Evolutionary conservation across 1,284 basidiomycete genomes (phyloP), one percentile per base, ranked within the genome.

Genomic region (Agaricales sp.): DNA sequence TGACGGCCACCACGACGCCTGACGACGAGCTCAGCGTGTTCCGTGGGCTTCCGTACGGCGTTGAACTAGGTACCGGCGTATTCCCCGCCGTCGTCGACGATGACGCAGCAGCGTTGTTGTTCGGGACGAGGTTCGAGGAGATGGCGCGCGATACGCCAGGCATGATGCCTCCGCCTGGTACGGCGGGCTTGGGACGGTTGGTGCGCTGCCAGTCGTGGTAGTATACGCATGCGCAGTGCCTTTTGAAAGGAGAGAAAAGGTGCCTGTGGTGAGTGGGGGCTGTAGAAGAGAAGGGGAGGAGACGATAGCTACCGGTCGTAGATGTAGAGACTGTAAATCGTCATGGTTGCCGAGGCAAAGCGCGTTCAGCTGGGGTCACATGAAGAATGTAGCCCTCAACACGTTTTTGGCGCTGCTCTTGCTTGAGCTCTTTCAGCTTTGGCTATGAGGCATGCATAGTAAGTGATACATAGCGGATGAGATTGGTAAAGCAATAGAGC

Each of bases 151-250:
- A 41, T 11, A 41, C 39, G 39, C 39, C 39, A 6, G 39, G 39
- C 39, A 41, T 41, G 39, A 41, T 41, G 6, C 39, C 39, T 8
- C 39, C 39, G 21, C 85, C 80, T 58, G 82, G 75, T 12, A 74
- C 71, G 3, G 88, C 85, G 38, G 77, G 75, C 59, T 81, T 83
- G 22, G 85, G 79, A 25, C 82, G 75, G 50, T 77, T 79, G 0
- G 85, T 82, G 46, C 92, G 80, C 59, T 92, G 87, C 89, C 90
- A 93, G 64, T 93, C 90, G 58, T 94, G 92, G 65, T 94, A 95
- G 68, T 92, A 95, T 46, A 95, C 77, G 62, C 90, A 92, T 43
- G 77, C 77, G 63, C 92, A 95, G 62, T 94, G 91, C 61, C 92
- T 95, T 61, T 3, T 3, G 11, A 37, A 37, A 22, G 11, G 50